Evolutionary conservation across 139 green algal species (phyloP), one percentile per base, ranked within the genome.

Genomic region (Diplosphaera chodatii): DNA sequence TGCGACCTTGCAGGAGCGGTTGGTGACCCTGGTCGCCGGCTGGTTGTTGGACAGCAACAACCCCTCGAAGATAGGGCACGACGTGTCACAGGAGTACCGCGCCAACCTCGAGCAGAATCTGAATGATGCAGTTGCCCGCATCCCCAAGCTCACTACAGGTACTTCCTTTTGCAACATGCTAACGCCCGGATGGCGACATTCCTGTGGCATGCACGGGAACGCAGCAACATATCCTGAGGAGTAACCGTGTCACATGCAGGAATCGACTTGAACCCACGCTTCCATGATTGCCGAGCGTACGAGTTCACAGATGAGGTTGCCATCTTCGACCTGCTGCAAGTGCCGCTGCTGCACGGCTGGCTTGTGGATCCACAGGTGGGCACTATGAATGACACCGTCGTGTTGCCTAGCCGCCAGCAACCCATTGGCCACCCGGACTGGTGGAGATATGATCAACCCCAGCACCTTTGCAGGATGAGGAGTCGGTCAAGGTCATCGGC

Each of bases 281-380:
- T 80, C 64, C 55, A 74, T 55, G 29, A 69, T 33, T 21, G 63
- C 56, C 22, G 73, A 0, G 76, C 68, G 63, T 90, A 89, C 77
- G 84, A 93, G 76, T 92, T 88, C 73, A 95, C 89, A 16, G 66
- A 77, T 27, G 90, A 96, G 76, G 69, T 88, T 2, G 84, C 86
- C 23, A 90, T 99, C 37, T 99, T 99, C 73, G 95, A 99, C 82
- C 85, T 99, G 55, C 82, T 98, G 59, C 90, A 91, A 82, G 91
- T 99, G 55, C 69, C 41, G 23, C 80, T 98, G 22, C 78, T 95
- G 55, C 95, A 99, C 74, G 95, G 93, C 55, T 99, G 95, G 95
- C 76, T 99, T 37, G 77, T 91, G 5, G 92, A 96, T 70, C 82
- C 87, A 2, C 72, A 88, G 77, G 83, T 86, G 63, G 6, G n/a